These are phyloP conservation scores for Paramecium bursaria DNA, from an alignment of 73 alveolate genomes.

Conservation along the genomic window DNA sequence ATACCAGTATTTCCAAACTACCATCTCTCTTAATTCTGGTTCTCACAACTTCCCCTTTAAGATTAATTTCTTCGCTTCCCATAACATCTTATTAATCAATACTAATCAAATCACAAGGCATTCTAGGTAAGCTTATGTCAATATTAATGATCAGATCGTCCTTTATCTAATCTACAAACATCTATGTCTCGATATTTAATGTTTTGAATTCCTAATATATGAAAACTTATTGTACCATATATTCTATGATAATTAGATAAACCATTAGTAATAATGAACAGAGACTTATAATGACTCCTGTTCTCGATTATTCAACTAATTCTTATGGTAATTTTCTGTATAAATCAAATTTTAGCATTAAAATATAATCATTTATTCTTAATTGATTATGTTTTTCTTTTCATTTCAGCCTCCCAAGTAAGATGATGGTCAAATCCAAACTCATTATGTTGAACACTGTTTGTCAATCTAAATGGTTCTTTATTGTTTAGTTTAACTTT, in stretches of 20 bases:
- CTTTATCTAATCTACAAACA: constrained; percentile 85
- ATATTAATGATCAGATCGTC: constrained; percentile 88
- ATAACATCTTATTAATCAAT: constrained; percentile 96
- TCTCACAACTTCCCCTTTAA: constrained; percentile 80
- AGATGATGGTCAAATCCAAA: constrained; percentile 62
- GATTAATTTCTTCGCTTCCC: constrained; percentile 92
- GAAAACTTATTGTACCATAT: constrained; percentile 53
- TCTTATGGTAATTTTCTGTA: constrained; percentile 88
- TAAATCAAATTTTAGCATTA: constrained; percentile 67
- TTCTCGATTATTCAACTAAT: constrained; percentile 88
- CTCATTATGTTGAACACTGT: constrained; percentile 57
- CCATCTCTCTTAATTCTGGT: constrained; percentile 70
- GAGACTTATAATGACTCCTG: constrained; percentile 93
- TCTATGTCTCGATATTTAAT: constrained; percentile 76
- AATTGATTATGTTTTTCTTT: too few species aligned
- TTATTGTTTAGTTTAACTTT: constrained; percentile 51
- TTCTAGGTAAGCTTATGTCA: constrained; percentile 87
- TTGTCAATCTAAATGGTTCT: constrained; percentile 59
- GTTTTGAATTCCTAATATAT: constrained; percentile 69
- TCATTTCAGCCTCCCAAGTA: constrained; percentile 64
- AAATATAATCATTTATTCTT: too few species aligned
- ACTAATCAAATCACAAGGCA: constrained; percentile 97
- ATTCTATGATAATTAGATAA: constrained; percentile 88
- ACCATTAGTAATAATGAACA: constrained; percentile 84
- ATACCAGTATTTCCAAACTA: constrained; percentile 45